These are phyloP conservation scores for Butyriboletus loyo DNA, from an alignment of 768 basidiomycete species.

Conservation along the genomic window DNA sequence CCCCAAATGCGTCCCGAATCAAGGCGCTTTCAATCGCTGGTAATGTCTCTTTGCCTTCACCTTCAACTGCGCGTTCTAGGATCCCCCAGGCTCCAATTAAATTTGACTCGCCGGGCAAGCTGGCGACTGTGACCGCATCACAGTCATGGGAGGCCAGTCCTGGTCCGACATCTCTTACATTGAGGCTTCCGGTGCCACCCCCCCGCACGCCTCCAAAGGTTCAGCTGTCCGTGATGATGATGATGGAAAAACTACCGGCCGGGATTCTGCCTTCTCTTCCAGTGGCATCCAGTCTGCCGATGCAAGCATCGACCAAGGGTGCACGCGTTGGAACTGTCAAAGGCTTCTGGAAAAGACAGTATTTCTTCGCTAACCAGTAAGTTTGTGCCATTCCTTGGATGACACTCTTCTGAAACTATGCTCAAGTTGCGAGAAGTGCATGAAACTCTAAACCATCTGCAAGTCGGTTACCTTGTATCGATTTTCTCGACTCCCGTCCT, in stretches of 20 bases:
- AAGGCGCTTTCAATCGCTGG: constrained; percentile 11
- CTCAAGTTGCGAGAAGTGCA: neutral
- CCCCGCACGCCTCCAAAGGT: constrained; percentile 12
- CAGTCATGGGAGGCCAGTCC: constrained; percentile 16
- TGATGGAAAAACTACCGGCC: too few relatives aligned
- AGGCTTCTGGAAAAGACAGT: constrained; percentile 32
- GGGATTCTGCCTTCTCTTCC: neutral
- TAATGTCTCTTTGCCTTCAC: constrained; percentile 2
- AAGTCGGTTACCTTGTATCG: neutral
- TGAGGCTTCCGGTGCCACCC: constrained; percentile 22
- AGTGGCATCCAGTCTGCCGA: constrained; percentile 19
- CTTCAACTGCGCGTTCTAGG: constrained; percentile 9
- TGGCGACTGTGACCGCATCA: constrained; percentile 27
- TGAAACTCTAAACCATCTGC: constrained; percentile 10
- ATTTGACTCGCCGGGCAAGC: constrained; percentile 29
- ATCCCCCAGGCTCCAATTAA: constrained; percentile 24
- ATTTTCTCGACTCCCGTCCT: neutral
- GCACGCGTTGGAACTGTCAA: constrained; percentile 26
- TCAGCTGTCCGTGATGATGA: too few relatives aligned
- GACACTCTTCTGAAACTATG: neutral
- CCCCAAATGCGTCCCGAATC: constrained; percentile 14
- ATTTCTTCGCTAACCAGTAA: constrained; percentile 5
- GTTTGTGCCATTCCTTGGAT: neutral
- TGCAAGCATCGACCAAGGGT: constrained; percentile 24
- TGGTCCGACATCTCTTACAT: constrained; percentile 2